Evolutionary conservation across 2,329 filamentous ascomycete species (phyloP).

Genomic region (Exserohilum turcica): DNA sequence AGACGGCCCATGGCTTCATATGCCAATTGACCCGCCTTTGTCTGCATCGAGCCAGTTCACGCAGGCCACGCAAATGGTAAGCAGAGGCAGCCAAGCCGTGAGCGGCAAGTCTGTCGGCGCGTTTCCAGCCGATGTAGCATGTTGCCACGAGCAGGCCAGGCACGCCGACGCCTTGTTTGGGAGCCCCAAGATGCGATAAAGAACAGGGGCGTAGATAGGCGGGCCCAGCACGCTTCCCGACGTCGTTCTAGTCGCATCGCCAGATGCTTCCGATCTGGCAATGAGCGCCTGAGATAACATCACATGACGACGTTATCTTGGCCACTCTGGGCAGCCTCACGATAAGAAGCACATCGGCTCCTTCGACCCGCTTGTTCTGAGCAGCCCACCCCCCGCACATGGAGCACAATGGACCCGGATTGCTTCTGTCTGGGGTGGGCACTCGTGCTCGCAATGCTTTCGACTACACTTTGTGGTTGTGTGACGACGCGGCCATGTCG

Average conservation of each 20-base stretch:
- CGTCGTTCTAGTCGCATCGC: constrained; percentile 1
- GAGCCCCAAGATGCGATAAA: neutral
- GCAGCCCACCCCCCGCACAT: neutral
- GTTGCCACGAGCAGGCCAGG: constrained; percentile 1
- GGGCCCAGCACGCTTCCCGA: neutral
- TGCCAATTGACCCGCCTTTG: constrained; percentile 3
- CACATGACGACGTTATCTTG: constrained; percentile 5
- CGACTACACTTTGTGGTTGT: constrained; percentile 1
- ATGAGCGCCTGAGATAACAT: constrained; percentile 6
- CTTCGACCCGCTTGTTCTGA: neutral
- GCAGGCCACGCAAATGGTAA: constrained; percentile 9
- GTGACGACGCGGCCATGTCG: constrained; percentile 9
- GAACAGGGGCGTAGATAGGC: constrained; percentile 11
- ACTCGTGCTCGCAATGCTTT: neutral
- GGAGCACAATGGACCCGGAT: constrained; percentile 1
- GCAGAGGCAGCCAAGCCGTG: neutral
- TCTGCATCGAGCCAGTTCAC: constrained; percentile 7
- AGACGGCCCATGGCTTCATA: constrained; percentile 7
- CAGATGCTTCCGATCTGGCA: neutral
- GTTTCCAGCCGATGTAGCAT: constrained; percentile 16
- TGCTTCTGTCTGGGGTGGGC: neutral
- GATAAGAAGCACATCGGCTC: constrained; percentile 13
- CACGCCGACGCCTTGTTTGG: neutral
- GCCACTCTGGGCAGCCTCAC: neutral
- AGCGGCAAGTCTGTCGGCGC: constrained; percentile 2